phyloP scores from a whole-genome alignment of 1,139 yeast genomes.

The Magnusiomyces tetraspermus region DNA sequence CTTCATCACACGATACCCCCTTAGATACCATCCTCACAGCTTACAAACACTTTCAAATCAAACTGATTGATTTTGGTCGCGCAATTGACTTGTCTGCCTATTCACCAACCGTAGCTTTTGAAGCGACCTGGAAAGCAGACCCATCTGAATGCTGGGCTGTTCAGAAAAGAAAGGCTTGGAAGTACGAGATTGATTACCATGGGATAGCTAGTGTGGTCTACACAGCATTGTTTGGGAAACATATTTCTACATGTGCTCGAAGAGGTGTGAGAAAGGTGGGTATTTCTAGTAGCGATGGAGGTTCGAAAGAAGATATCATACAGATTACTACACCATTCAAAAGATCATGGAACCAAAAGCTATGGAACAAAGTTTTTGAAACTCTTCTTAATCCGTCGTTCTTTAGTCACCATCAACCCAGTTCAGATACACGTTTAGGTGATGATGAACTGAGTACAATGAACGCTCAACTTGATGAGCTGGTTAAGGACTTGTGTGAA shows the following conservation, averaged over 20 bases:
- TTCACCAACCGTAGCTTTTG: constrained; percentile 42
- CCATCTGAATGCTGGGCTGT: constrained; percentile 72
- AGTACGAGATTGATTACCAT: constrained; percentile 73
- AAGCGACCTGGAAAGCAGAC: constrained; percentile 54
- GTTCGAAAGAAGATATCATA: constrained; percentile 21
- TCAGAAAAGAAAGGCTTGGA: constrained; percentile 57
- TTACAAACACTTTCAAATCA: constrained; percentile 26
- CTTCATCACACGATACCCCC: too few species aligned
- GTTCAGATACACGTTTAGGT: too few species aligned
- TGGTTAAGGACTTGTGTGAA: not conserved
- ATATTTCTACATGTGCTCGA: constrained; percentile 36
- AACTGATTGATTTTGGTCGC: constrained; percentile 75
- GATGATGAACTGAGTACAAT: not conserved
- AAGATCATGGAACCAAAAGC: constrained; percentile 65
- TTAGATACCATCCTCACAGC: too few species aligned
- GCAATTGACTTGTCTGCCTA: constrained; percentile 63
- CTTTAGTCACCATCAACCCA: too few species aligned
- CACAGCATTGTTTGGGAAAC: constrained; percentile 49
- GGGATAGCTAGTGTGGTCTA: constrained; percentile 76
- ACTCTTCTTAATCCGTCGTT: constrained; percentile 49
- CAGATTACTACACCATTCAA: constrained; percentile 43
- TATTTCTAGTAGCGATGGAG: constrained; percentile 14
- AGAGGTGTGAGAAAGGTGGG: constrained; percentile 24
- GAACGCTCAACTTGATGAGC: not conserved
- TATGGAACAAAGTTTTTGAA: constrained; percentile 66